Conservation (phyloP, 1,284 basidiomycete genomes). For the Apiotrichum akiyoshidainum region DNA sequence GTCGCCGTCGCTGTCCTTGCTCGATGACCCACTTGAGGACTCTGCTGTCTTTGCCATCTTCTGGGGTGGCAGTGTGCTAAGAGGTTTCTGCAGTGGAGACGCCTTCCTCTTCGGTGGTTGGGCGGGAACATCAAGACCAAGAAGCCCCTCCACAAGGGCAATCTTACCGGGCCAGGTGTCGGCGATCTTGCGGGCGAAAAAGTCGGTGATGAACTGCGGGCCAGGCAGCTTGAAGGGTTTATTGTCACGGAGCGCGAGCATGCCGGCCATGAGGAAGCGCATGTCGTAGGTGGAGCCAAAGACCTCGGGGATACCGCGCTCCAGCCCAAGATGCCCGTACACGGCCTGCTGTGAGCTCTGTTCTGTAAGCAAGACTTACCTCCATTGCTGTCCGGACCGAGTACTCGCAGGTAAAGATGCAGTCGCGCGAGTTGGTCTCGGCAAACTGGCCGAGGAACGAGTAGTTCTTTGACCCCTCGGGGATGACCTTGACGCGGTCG, state of each 20-base stretch:
- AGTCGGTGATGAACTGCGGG: background rate
- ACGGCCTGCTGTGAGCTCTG: background rate
- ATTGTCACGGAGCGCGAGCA: background rate
- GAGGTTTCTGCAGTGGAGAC: too few species aligned
- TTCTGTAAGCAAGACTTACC: background rate
- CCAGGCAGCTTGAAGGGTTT: background rate
- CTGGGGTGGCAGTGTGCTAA: too few species aligned
- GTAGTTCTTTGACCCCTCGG: constrained; percentile 3
- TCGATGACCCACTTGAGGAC: too few species aligned
- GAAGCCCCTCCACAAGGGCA: too few species aligned
- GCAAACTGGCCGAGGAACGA: constrained; percentile 10
- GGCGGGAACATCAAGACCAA: too few species aligned
- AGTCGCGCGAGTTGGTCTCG: constrained; percentile 1
- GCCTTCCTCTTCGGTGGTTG: too few species aligned
- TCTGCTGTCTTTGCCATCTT: too few species aligned
- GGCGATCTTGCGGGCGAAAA: too few species aligned
- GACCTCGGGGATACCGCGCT: constrained; percentile 6
- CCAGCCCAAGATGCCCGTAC: constrained; percentile 2
- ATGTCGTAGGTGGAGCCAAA: constrained; percentile 5
- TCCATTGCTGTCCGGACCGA: constrained; percentile 7
- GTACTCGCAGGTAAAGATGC: constrained; percentile 9
- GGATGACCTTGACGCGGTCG: constrained; percentile 1
- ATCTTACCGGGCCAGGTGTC: too few species aligned
- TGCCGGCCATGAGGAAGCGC: background rate
- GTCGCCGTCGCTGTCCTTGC: too few species aligned